Evolutionary conservation across 805 yeast species (phyloP).

Genomic region (Candida vaughaniae): DNA sequence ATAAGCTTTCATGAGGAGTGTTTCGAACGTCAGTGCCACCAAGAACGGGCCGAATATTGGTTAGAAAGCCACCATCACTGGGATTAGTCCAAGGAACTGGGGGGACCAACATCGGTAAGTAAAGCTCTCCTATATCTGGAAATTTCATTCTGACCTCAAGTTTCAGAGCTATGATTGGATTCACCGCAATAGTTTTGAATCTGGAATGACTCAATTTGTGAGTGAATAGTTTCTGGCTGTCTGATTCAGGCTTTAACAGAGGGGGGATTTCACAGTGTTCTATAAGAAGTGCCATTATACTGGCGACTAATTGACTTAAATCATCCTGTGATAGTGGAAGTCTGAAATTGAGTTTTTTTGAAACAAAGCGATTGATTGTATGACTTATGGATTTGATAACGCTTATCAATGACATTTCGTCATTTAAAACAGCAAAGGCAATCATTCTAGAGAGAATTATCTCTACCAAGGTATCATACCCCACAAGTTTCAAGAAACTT

Average conservation of each 20-base stretch:
- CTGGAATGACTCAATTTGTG: conserved; percentile 7
- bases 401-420: not conserved
- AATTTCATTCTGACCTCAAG: conserved; percentile 13
- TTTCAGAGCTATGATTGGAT: conserved; percentile 21
- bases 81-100: conserved; percentile 38
- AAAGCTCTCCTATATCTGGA: conserved; percentile 14
- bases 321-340: conserved; percentile 9
- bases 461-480: conserved; percentile 1
- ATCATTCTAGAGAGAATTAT: conserved; percentile 2
- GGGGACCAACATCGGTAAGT: conserved; percentile 39
- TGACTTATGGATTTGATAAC: not conserved
- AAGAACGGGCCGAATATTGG: conserved; percentile 24
- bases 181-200: conserved; percentile 16
- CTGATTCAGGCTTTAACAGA: conserved; percentile 3
- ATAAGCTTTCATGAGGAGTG: too few relatives aligned
- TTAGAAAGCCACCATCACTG: conserved; percentile 33
- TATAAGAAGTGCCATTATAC: conserved; percentile 8
- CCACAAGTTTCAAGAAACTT: conserved; percentile 7
- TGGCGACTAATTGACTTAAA: conserved; percentile 7
- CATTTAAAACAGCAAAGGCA: not conserved
- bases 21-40: conserved; percentile 14
- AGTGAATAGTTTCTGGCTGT: conserved; percentile 6
- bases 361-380: conserved; percentile 1
- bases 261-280: conserved; percentile 7
- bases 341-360: not conserved